phyloP scores from a whole-genome alignment of 2,329 filamentous ascomycete species.

The Xylaria sp. region DNA sequence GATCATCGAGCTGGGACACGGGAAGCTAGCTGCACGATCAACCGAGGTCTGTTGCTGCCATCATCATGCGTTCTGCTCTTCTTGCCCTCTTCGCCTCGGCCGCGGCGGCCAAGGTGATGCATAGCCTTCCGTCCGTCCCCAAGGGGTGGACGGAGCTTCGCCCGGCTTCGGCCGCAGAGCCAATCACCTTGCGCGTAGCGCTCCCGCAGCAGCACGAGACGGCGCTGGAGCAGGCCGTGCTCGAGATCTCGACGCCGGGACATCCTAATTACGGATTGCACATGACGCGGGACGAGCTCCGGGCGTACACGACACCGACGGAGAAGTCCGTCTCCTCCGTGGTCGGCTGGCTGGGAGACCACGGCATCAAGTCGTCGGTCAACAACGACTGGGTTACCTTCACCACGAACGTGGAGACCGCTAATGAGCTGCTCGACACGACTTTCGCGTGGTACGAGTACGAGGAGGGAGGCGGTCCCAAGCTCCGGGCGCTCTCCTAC shows the following conservation, averaged over 20 bases:
- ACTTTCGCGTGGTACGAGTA: constrained; percentile 48
- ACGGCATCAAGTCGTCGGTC: constrained; percentile 41
- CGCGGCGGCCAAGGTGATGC: constrained; percentile 36
- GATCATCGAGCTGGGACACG: not conserved
- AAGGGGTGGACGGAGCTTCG: constrained; percentile 33
- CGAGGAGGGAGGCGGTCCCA: constrained; percentile 42
- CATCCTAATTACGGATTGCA: constrained; percentile 52
- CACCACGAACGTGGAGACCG: constrained; percentile 42
- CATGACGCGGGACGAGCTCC: constrained; percentile 51
- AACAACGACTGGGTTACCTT: constrained; percentile 48
- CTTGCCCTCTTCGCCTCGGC: constrained; percentile 32
- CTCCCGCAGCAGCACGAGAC: constrained; percentile 33
- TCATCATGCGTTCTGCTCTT: constrained; percentile 31
- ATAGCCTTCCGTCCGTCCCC: constrained; percentile 31
- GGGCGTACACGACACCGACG: constrained; percentile 50
- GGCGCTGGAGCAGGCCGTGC: constrained; percentile 48
- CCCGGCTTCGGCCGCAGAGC: constrained; percentile 28
- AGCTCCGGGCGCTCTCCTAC: constrained; percentile 42
- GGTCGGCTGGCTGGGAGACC: constrained; percentile 48
- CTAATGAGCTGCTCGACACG: constrained; percentile 51
- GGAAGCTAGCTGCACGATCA: constrained; percentile 10
- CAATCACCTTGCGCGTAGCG: constrained; percentile 30
- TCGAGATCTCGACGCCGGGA: constrained; percentile 52
- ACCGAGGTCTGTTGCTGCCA: constrained; percentile 7
- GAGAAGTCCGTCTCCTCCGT: constrained; percentile 44